Evolutionary conservation across 192 early-diverging fungal species (phyloP).

Genomic region (Allomyces macrogynus): DNA sequence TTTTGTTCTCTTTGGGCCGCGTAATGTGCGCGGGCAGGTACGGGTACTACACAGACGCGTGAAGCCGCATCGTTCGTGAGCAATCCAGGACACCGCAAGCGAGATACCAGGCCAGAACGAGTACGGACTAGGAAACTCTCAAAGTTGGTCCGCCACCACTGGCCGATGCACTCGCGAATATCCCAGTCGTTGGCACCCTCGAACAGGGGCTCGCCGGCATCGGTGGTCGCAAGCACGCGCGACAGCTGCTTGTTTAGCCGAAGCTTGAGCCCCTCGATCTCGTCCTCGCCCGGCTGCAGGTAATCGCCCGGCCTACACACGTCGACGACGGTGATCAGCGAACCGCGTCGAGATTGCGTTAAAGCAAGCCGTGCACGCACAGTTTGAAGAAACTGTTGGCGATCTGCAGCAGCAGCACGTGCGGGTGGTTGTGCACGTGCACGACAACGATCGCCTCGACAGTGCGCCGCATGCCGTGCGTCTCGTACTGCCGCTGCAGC

Average conservation of each 20-base stretch:
- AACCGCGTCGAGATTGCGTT: background rate
- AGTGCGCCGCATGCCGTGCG: conserved; percentile 38
- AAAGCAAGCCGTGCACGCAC: too few relatives aligned
- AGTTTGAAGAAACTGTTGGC: conserved; percentile 53
- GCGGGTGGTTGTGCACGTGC: conserved; percentile 60
- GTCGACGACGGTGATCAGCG: conserved; percentile 1
- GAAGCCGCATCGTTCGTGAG: background rate
- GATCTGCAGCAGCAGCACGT: conserved; percentile 57
- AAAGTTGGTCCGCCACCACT: conserved; percentile 60
- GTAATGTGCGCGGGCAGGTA: conserved; percentile 60
- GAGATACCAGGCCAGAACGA: background rate
- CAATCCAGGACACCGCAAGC: too few relatives aligned
- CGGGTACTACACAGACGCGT: conserved; percentile 33
- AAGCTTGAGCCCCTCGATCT: conserved; percentile 42
- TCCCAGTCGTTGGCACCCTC: conserved; percentile 32
- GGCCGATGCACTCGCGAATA: conserved; percentile 46
- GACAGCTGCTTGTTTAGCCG: conserved; percentile 38
- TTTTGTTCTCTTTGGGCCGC: conserved; percentile 54
- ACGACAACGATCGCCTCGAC: conserved; percentile 57
- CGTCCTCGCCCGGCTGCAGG: conserved; percentile 52
- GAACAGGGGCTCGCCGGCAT: background rate
- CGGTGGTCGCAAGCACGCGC: conserved; percentile 6
- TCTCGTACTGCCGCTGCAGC: conserved; percentile 40
- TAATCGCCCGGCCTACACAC: conserved; percentile 45
- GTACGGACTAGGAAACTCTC: conserved; percentile 45